Conservation (phyloP, 2,329 filamentous ascomycete species). For the Aspergillus proliferans region DNA sequence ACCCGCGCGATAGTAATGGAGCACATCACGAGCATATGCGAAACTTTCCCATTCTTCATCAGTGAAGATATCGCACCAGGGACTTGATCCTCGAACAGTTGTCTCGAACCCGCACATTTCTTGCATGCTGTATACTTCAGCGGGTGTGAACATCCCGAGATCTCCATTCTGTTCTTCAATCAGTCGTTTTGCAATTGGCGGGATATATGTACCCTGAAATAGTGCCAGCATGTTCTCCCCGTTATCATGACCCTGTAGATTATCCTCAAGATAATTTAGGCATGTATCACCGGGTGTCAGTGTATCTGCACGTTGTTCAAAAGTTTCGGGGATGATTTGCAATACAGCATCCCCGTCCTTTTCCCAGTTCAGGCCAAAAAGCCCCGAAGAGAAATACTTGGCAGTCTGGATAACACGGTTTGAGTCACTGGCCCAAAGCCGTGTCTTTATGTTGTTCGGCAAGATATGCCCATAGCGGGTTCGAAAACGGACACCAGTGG, state of each 20-base stretch:
- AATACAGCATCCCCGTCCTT: slow-evolving; percentile 33
- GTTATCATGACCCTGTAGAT: slow-evolving; percentile 43
- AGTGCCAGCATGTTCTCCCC: slow-evolving; percentile 43
- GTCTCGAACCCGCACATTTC: slow-evolving; percentile 58
- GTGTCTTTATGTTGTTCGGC: slow-evolving; percentile 24
- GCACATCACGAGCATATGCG: slow-evolving; percentile 53
- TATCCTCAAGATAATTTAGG: slow-evolving; percentile 32
- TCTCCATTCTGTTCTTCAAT: slow-evolving; percentile 16
- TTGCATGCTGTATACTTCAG: slow-evolving; percentile 55
- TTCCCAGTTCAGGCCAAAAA: slow-evolving; percentile 49
- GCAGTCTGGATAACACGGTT: slow-evolving; percentile 53
- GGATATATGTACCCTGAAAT: slow-evolving; percentile 46
- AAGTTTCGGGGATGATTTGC: slow-evolving; percentile 48
- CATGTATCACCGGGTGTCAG: slow-evolving; percentile 51
- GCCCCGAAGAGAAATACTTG: slow-evolving; percentile 48
- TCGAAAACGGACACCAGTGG: slow-evolving; percentile 48
- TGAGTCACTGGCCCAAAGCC: slow-evolving; percentile 52
- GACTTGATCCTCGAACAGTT: slow-evolving; percentile 46
- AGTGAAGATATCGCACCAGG: slow-evolving; percentile 54
- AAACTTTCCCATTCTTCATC: slow-evolving; percentile 49
- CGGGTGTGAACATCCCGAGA: slow-evolving; percentile 39
- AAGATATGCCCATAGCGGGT: slow-evolving; percentile 49
- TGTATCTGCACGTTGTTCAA: slow-evolving; percentile 47
- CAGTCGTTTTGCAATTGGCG: slow-evolving; percentile 42
- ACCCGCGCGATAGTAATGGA: slow-evolving; percentile 55